These are phyloP conservation scores for Aureobasidium sp. DNA, from an alignment of 2,329 filamentous ascomycete species.

Conservation along the genomic window DNA sequence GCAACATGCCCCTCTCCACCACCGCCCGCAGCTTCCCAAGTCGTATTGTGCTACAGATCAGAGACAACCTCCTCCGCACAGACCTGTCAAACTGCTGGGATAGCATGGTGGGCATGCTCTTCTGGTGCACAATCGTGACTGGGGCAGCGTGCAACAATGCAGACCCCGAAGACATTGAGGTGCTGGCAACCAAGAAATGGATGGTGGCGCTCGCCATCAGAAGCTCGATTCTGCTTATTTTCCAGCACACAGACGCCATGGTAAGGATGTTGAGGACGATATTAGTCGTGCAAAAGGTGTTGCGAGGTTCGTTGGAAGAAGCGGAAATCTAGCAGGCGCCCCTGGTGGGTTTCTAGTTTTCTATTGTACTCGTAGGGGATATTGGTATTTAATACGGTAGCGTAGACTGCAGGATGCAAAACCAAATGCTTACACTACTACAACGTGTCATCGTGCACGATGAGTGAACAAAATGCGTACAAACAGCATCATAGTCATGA, in stretches of 20 bases:
- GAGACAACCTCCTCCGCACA: conserved; percentile 22
- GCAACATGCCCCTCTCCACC: conserved; percentile 21
- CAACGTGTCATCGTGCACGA: no score
- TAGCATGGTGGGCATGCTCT: conserved; percentile 28
- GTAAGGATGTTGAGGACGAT: conserved; percentile 24
- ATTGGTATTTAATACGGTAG: neutral
- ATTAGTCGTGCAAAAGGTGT: conserved; percentile 22
- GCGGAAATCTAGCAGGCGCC: neutral
- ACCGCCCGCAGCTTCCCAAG: neutral
- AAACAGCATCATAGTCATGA: neutral
- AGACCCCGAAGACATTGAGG: neutral
- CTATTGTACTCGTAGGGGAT: neutral
- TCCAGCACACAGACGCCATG: conserved; percentile 26
- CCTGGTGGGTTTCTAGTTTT: neutral
- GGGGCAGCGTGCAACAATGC: conserved; percentile 25
- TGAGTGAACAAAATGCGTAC: neutral
- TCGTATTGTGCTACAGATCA: conserved; percentile 18
- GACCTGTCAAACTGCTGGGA: conserved; percentile 28
- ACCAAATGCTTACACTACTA: neutral
- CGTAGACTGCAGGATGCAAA: neutral
- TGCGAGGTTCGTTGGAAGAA: neutral
- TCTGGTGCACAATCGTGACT: conserved; percentile 27
- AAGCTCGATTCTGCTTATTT: conserved; percentile 27
- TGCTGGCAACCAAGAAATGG: conserved; percentile 25
- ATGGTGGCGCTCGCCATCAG: conserved; percentile 28